Conservation (phyloP, 1,139 yeast genomes). For the Blastobotrys raffinosifermentans region DNA sequence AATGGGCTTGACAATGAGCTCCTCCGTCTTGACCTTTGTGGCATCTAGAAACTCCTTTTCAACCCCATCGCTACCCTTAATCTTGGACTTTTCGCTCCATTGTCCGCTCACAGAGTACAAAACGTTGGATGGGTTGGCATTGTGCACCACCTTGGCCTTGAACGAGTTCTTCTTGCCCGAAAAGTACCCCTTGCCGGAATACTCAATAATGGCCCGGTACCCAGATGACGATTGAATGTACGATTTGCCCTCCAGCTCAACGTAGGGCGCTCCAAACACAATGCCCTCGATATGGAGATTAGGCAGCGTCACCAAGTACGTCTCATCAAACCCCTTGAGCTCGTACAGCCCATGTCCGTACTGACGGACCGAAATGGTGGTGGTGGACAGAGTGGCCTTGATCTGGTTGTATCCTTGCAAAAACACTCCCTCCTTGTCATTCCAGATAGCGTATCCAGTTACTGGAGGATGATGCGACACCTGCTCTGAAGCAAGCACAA, state of each 20-base stretch:
- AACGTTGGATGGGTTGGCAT: conserved; percentile 53
- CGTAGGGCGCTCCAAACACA: conserved; percentile 82
- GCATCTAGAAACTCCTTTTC: conserved; percentile 69
- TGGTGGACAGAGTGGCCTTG: conserved; percentile 74
- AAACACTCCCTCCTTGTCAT: conserved; percentile 59
- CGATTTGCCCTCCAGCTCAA: conserved; percentile 73
- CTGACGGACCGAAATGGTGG: conserved; percentile 79
- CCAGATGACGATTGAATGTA: conserved; percentile 80
- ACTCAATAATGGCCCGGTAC: conserved; percentile 66
- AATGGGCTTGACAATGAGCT: conserved; percentile 67
- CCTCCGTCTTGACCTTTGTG: conserved; percentile 43
- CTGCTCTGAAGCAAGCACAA: conserved; percentile 77
- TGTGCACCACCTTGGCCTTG: conserved; percentile 72
- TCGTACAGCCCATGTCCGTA: conserved; percentile 81
- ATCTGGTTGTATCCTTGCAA: conserved; percentile 88
- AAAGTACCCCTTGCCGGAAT: conserved; percentile 89
- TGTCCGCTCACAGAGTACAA: conserved; percentile 79
- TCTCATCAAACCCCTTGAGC: conserved; percentile 49
- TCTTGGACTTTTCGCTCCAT: conserved; percentile 74
- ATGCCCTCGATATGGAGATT: conserved; percentile 95
- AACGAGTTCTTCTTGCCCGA: conserved; percentile 92
- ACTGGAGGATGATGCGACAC: conserved; percentile 96
- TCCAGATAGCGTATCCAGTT: conserved; percentile 77
- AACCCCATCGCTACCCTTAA: conserved; percentile 34
- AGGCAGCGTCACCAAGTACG: conserved; percentile 80